Evolutionary conservation across 768 basidiomycete species (phyloP), one percentile per base, ranked within the genome.

Genomic region (Boletus vinaceobasis): DNA sequence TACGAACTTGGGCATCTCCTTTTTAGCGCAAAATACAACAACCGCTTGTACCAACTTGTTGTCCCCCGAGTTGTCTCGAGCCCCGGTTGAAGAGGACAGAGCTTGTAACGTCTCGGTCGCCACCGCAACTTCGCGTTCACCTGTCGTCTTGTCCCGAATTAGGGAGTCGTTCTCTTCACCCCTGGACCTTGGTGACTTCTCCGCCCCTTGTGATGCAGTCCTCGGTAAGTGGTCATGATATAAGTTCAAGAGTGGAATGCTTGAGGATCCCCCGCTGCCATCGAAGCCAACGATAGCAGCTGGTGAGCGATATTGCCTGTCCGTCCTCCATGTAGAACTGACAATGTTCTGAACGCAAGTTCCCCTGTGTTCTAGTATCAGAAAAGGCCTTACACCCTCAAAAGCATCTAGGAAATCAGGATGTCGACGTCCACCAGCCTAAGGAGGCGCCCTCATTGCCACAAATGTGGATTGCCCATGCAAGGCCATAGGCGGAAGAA

Each of bases 401-500:
- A 55, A 40, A 39, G 40, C 47, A 56, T 48, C 11, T 10, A 44
- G 39, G 39, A 35, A 52, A 50, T 49, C 33, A n/a, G 31, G 39
- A 70, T 70, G 67, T 63, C 67, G 17, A 61, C 66, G 36, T 63
- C 66, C 42, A 56, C 67, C 21, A 69, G 68, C 46, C 38, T 59
- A 23, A 71, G 69, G 52, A 72, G 50, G 53, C 71, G 69, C n/a
- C 69, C 69, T 37, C 71, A 69, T 48, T 71, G 69, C 36, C 71
- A 72, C 61, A 73, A 57, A 50, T 71, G 69, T 38, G 67, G 69
- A 36, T 61, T 56, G 19, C 63, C 60, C 37, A 71, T 71, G 69
- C 70, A 70, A 42, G 69, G 69, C 15, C 69, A 71, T 39, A 69
- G 55, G 48, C 69, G 71, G 37, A 67, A 61, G 55, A 67, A 65